phyloP scores from a whole-genome alignment of 2,329 filamentous ascomycete species.

The Neonectria hederae region DNA sequence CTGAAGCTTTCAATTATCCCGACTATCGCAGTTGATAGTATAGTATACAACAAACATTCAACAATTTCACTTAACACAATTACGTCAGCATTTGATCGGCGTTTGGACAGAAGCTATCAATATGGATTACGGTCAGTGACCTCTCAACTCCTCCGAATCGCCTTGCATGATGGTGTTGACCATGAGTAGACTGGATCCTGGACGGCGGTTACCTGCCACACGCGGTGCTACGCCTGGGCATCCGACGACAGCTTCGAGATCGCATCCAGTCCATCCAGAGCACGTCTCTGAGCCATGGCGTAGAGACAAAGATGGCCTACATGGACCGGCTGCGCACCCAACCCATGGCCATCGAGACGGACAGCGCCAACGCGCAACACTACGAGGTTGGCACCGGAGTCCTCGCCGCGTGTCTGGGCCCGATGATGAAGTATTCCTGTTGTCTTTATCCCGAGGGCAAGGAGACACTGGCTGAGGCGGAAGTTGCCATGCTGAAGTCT shows the following conservation, averaged over 20 bases:
- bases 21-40: neutral
- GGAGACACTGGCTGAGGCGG: slow-evolving; percentile 72
- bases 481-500: slow-evolving; percentile 70
- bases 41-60: neutral
- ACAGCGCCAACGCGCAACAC: slow-evolving; percentile 73
- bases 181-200: slow-evolving; percentile 62
- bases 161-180: neutral
- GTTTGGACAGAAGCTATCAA: neutral
- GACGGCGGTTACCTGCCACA: slow-evolving; percentile 74
- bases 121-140: slow-evolving; percentile 29
- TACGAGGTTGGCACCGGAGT: slow-evolving; percentile 77
- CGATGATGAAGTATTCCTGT: slow-evolving; percentile 77
- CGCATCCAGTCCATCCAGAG: slow-evolving; percentile 65
- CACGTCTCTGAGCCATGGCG: slow-evolving; percentile 61
- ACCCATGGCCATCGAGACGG: slow-evolving; percentile 75
- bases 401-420: slow-evolving; percentile 68
- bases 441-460: slow-evolving; percentile 71
- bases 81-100: neutral
- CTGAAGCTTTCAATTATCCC: neutral
- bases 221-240: slow-evolving; percentile 69
- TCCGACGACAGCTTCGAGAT: slow-evolving; percentile 71
- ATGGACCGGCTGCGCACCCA: slow-evolving; percentile 65
- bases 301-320: slow-evolving; percentile 71
- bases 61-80: neutral
- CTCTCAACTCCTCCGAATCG: neutral